Conservation (phyloP, 768 basidiomycete species). For the Pleurotus eryngii region DNA sequence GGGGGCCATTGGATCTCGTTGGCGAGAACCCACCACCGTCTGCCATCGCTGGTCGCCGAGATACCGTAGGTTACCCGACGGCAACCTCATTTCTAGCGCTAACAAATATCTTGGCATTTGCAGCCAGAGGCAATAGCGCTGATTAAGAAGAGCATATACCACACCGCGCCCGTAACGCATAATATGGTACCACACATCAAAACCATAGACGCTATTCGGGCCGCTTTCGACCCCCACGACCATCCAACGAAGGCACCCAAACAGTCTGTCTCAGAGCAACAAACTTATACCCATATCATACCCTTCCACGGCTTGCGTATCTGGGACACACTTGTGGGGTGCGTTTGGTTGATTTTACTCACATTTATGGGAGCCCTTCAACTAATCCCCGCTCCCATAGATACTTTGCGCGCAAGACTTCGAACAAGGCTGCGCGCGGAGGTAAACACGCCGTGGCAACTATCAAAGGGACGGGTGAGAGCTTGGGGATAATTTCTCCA, state of each 20-base stretch:
- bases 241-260: constrained; percentile 43
- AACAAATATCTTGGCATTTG: neutral
- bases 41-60: constrained; percentile 66
- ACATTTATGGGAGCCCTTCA: neutral
- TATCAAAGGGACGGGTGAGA: constrained; percentile 1
- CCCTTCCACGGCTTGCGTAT: constrained; percentile 53
- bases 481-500: neutral
- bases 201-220: constrained; percentile 39
- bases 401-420: neutral
- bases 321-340: constrained; percentile 54
- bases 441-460: neutral
- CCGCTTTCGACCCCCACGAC: constrained; percentile 48
- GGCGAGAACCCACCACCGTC: constrained; percentile 69
- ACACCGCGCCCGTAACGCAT: constrained; percentile 53
- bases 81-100: neutral
- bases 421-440: neutral
- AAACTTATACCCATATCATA: constrained; percentile 35
- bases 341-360: constrained; percentile 10
- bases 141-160: constrained; percentile 53
- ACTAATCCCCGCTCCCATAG: neutral
- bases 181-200: constrained; percentile 46
- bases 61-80: constrained; percentile 45
- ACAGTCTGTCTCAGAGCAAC: constrained; percentile 58
- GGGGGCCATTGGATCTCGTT: constrained; percentile 58
- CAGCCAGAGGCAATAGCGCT: constrained; percentile 55